Evolutionary conservation across 208 protist species (phyloP), one percentile per base, ranked within the genome.

Genomic region (Leptomonas seymouri): DNA sequence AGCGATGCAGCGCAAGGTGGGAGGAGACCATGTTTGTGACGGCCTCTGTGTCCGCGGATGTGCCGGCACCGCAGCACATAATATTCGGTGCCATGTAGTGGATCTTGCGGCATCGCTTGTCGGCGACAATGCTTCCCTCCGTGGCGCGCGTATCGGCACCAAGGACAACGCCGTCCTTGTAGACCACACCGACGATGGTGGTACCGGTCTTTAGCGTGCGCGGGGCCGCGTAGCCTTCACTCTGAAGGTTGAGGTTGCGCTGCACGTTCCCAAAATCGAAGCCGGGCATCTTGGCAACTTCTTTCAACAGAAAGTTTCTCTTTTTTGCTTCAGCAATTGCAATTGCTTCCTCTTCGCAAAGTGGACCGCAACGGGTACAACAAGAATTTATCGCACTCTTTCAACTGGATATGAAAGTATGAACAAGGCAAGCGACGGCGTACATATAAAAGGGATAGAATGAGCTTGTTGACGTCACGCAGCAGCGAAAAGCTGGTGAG

Each of bases 21-120:
- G 93, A 91, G 39, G 89, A 86, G 23, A 99, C 95, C 71, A 99
- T 89, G 54, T 90, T 91, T 54, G 95, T 98, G 15, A 95, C 86
- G 0, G 96, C 87, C 79, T 98, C 98, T 9, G 98, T 99, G 85
- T 99, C 99, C 0, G 99, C 99, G 12, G 99, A 97, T 11, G 99
- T 99, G 59, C 99, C 99, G 36, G 99, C 99, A 76, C 99, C 99
- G 78, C 98, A 99, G 89, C 99, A 99, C 89, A 98, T 99, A 39
- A 99, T 99, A 74, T 99, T 99, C 44, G 98, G 96, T 11, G 99
- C 97, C 82, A 99, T 99, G 88, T 99, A 99, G 83, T 99, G 99
- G 73, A 99, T 99, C 91, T 99, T 99, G 65, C 98, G 87, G 90
- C 99, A 99, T 71, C 98, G 98, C 89, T 99, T 99, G 76, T 99